Base-by-base conservation (phyloP, 2,329 filamentous ascomycete genomes). In the Endocalyx cinctus region DNA sequence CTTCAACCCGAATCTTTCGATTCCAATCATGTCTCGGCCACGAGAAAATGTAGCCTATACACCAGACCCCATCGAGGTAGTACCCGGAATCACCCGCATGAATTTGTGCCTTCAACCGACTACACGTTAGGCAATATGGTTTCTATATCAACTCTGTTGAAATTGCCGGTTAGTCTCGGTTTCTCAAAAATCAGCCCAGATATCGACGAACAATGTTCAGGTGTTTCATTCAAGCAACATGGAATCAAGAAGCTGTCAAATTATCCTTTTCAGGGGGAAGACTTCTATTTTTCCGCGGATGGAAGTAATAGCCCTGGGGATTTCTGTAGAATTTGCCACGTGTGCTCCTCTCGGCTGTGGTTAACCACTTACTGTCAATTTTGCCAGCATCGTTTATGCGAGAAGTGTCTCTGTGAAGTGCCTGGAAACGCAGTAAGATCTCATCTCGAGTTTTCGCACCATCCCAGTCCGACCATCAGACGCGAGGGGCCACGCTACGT, bases 301-400 rank as follows among this genome's bases (percentile, higher is more conserved):
- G 57, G 58, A 27, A 57, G 54, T 37, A 46, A 49, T 41, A 51
- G 42, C 34, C 46, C 47, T 34, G 47, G 36, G 38, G 40, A 44
- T 37, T 49, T 41, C 27, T 47, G 51, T 25, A 63, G 60, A 33
- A 51, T 66, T 17, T 77, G 73, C 39, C 73, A 76, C 43, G 52
- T 69, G 8, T 78, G 72, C 43, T 64, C 63, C 10, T 59, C 62
- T 27, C 56, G 54, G 25, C 59, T 67, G 23, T 55, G 47, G 27
- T 53, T 57, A 10, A 54, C 57, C 18, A 54, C 54, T 7, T 58
- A 59, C 28, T 77, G 72, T 42, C 48, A 57, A 18, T 61, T 60
- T 26, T 77, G 73, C 42, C 69, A 67, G 1, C 74, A 77, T 47
- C 60, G 58, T 8, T 62, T 72, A 12, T 77, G 72, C 43, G 41